phyloP scores from a whole-genome alignment of 805 yeast species.

The Brettanomyces anomalus region DNA sequence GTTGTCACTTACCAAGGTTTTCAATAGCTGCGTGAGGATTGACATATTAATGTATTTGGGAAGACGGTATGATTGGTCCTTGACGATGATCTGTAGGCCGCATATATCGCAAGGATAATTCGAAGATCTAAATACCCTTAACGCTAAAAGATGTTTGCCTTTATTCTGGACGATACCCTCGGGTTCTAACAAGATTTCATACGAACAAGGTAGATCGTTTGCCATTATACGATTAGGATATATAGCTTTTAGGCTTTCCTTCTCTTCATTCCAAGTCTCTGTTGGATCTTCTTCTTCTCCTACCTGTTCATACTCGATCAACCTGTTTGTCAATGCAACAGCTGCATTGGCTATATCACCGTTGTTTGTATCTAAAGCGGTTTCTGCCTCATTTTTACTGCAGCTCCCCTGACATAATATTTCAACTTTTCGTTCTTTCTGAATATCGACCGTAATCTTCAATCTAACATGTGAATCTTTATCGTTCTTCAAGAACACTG shows the following conservation, averaged over 20 bases:
- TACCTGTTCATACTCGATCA: constrained; percentile 9
- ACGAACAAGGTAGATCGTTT: constrained; percentile 25
- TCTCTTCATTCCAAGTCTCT: constrained; percentile 64
- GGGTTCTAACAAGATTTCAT: constrained; percentile 27
- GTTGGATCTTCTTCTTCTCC: constrained; percentile 8
- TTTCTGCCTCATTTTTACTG: constrained; percentile 53
- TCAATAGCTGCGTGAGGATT: constrained; percentile 38
- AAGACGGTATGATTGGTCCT: constrained; percentile 36
- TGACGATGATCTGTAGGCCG: constrained; percentile 51
- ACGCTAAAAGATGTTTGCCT: constrained; percentile 18
- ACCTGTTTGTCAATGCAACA: constrained; percentile 35
- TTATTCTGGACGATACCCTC: constrained; percentile 20
- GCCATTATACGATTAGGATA: constrained; percentile 26
- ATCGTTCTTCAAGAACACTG: constrained; percentile 44
- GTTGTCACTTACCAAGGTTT: constrained; percentile 32
- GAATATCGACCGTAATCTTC: constrained; percentile 42
- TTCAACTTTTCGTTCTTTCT: constrained; percentile 48
- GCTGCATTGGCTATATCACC: constrained; percentile 44
- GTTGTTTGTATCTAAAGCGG: constrained; percentile 32
- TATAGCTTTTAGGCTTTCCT: constrained; percentile 56
- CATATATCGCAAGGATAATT: constrained; percentile 61
- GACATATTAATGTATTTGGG: constrained; percentile 65
- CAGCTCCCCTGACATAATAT: constrained; percentile 61
- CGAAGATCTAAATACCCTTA: constrained; percentile 35
- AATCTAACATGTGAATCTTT: constrained; percentile 51